phyloP scores from a whole-genome alignment of 192 early-diverging fungal species.

The Chytriomyces hyalinus region DNA sequence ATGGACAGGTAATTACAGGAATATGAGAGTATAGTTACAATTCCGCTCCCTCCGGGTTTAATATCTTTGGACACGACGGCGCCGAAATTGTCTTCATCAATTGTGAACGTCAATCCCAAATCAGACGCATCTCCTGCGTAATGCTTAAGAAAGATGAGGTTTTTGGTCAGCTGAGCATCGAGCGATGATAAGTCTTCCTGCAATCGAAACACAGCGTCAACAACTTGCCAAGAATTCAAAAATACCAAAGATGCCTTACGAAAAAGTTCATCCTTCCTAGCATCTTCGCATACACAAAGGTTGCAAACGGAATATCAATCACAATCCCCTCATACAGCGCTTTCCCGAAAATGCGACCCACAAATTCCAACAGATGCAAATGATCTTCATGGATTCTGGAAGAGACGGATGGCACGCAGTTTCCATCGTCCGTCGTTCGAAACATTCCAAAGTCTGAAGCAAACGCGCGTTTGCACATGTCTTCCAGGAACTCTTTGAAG shows the following conservation, averaged over 20 bases:
- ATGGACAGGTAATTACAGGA: neutral
- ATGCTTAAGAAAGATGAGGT: slow-evolving; percentile 53
- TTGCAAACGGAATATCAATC: slow-evolving; percentile 59
- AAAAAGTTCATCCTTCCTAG: slow-evolving; percentile 44
- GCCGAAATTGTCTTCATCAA: slow-evolving; percentile 52
- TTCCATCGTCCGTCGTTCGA: slow-evolving; percentile 48
- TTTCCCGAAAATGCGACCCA: slow-evolving; percentile 51
- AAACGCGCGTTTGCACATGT: slow-evolving; percentile 48
- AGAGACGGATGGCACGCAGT: slow-evolving; percentile 40
- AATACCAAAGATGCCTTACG: slow-evolving; percentile 21
- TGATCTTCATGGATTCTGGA: slow-evolving; percentile 49
- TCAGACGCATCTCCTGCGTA: slow-evolving; percentile 53
- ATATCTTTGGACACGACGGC: slow-evolving; percentile 39
- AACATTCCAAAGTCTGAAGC: slow-evolving; percentile 46
- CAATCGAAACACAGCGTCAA: neutral
- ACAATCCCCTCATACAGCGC: slow-evolving; percentile 59
- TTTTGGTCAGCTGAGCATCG: slow-evolving; percentile 53
- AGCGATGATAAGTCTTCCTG: slow-evolving; percentile 54
- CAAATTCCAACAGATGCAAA: slow-evolving; percentile 51
- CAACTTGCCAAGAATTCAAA: neutral
- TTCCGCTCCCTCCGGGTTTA: slow-evolving; percentile 33
- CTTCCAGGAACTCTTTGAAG: slow-evolving; percentile 56
- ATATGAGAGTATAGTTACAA: neutral
- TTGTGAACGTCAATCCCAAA: slow-evolving; percentile 50
- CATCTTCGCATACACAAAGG: slow-evolving; percentile 56